Evolutionary conservation across 257 asterid genomes (phyloP), one percentile per base, ranked within the genome.

Genomic region (Ballota nigra): DNA sequence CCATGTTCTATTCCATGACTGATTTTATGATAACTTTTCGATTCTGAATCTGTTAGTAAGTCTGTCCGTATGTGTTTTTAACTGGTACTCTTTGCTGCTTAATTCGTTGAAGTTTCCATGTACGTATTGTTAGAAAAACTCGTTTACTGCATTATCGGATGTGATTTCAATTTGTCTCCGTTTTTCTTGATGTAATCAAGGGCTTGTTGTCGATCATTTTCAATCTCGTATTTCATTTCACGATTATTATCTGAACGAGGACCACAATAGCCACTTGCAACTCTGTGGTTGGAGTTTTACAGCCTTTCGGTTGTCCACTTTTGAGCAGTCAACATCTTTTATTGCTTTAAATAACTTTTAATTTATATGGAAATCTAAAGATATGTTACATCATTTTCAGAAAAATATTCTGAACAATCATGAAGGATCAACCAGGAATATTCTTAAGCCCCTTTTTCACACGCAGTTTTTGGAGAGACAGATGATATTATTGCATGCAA

Each of bases 401-500:
- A 20, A 43, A n/a, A 56, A 66, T 59, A 52, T 70, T 40, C 47
- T 51, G 55, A 18, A 28, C 75, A 72, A 72, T 63, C 64, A 71
- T 51, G 67, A 55, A 78, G 83, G 29, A 78, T 71, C 68, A 74
- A 74, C 76, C 7, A 15, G 69, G 86, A 62, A 78, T 78, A 71
- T 72, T 63, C 76, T 49, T 13, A 5, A 2, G 10, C 22, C 12
- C 6, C 3, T 4, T 55, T 24, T 22, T 6, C 9, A 22, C 56
- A 60, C 23, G 63, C 68, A 61, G 18, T 11, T 22, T 29, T 56
- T 69, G 45, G 52, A 36, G 66, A 73, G 15, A 31, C 26, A n/a
- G 10, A 47, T 47, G 55, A 47, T n/a, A 47, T 47, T 47, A 8
- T 61, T 7, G 2, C 20, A 53, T 40, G 66, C 16, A 56, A 66